phyloP scores from a whole-genome alignment of 192 early-diverging fungal genomes.

The Coemansia sp. region DNA sequence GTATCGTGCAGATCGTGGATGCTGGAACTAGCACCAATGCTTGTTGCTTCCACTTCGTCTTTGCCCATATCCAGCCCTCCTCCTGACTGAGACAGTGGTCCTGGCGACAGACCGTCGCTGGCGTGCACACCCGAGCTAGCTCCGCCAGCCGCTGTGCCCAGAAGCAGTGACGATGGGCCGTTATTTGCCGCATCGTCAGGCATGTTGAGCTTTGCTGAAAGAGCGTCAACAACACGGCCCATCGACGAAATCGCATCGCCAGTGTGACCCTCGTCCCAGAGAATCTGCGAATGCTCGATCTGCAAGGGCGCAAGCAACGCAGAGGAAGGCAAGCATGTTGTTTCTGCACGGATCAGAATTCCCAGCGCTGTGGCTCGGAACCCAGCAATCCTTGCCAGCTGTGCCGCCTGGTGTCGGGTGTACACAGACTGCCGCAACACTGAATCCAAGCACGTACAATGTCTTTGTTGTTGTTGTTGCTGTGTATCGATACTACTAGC shows the following conservation, averaged over 20 bases:
- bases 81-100: neutral
- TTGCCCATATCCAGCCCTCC: neutral
- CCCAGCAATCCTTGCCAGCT: slow-evolving; percentile 45
- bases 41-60: slow-evolving; percentile 1
- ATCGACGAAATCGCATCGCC: slow-evolving; percentile 42
- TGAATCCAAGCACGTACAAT: slow-evolving; percentile 16
- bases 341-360: slow-evolving; percentile 41
- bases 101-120: slow-evolving; percentile 3
- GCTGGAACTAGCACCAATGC: slow-evolving; percentile 1
- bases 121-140: neutral
- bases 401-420: slow-evolving; percentile 43
- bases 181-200: slow-evolving; percentile 5
- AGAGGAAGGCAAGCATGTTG: slow-evolving; percentile 17
- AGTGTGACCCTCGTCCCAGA: slow-evolving; percentile 48
- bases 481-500: neutral
- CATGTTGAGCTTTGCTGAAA: slow-evolving; percentile 30
- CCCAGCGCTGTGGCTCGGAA: slow-evolving; percentile 47
- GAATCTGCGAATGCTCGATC: slow-evolving; percentile 48
- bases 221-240: slow-evolving; percentile 23
- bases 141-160: neutral
- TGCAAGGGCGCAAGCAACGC: slow-evolving; percentile 35
- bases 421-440: slow-evolving; percentile 27
- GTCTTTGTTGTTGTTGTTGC: neutral
- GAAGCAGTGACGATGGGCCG: neutral
- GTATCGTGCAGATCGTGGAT: slow-evolving; percentile 17